Evolutionary conservation across 1,284 basidiomycete species (phyloP).

Genomic region (Malassezia sp.): DNA sequence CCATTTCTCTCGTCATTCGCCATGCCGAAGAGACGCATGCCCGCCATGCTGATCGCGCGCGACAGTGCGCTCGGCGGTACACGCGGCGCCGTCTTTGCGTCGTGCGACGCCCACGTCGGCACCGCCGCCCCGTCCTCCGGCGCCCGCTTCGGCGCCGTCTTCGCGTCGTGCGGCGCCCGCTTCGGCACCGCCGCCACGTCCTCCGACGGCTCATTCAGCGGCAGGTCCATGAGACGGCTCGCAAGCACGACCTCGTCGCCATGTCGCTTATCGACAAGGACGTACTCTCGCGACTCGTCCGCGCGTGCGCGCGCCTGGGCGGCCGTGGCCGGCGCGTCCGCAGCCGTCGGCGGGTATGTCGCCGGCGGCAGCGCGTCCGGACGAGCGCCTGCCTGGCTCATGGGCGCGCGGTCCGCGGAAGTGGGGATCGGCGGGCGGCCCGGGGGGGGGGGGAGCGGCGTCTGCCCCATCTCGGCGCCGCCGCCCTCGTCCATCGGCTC

Average conservation of each 20-base stretch:
- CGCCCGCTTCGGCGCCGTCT: slow-evolving; percentile 1
- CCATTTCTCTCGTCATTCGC: too few species aligned
- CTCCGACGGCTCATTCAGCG: background rate
- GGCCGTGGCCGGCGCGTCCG: background rate
- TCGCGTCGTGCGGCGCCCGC: background rate
- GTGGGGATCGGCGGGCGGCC: too few species aligned
- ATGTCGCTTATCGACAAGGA: too few species aligned
- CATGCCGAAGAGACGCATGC: slow-evolving; percentile 86
- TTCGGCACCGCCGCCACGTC: background rate
- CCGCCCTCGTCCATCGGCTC: too few species aligned
- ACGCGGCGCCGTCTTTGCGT: background rate
- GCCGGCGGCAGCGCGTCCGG: background rate
- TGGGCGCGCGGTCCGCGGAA: too few species aligned
- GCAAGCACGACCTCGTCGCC: background rate
- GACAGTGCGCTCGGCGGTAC: slow-evolving; percentile 49
- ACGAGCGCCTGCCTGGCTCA: background rate
- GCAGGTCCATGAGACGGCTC: background rate
- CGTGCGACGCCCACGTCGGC: background rate
- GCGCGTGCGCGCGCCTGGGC: background rate
- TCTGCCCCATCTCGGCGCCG: too few species aligned
- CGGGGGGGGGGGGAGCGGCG: too few species aligned
- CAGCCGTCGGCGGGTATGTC: background rate
- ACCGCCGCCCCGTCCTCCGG: background rate
- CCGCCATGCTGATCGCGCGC: slow-evolving; percentile 72
- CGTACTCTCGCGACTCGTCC: too few species aligned